Conservation (phyloP, 768 basidiomycete species). For the Daedaleopsis sinensis region DNA sequence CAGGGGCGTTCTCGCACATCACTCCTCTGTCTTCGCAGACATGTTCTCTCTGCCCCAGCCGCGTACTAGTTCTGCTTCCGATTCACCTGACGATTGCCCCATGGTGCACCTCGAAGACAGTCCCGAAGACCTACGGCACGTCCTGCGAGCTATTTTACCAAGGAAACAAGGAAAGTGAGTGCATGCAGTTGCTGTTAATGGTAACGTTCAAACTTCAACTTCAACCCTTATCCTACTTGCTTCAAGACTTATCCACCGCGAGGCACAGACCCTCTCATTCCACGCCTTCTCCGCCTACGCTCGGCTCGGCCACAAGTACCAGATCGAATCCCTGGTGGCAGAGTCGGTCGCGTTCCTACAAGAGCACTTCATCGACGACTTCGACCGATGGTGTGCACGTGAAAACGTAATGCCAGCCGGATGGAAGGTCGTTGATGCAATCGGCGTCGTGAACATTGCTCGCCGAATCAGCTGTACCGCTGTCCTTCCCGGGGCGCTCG, state of each 20-base stretch:
- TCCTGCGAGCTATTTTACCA: background rate
- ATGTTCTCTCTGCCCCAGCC: background rate
- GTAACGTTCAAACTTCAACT: no score
- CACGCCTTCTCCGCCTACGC: background rate
- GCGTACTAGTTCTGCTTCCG: no score
- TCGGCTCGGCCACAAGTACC: background rate
- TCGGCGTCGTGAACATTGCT: background rate
- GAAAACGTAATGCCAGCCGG: no score
- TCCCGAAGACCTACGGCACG: background rate
- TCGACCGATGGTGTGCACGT: background rate
- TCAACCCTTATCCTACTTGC: no score
- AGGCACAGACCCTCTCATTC: no score
- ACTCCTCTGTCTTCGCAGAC: background rate
- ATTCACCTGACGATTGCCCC: background rate
- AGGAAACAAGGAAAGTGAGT: no score
- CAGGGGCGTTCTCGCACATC: conserved; percentile 24
- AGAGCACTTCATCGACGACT: background rate
- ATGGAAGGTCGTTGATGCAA: no score
- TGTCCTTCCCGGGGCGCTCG: background rate
- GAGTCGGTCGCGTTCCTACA: background rate
- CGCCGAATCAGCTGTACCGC: background rate
- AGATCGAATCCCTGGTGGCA: background rate
- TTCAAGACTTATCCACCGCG: no score
- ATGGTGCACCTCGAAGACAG: background rate
- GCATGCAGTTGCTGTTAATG: no score